Evolutionary conservation across 176 grass and related monocot species (phyloP), one percentile per base, ranked within the genome.

Genomic region (Oryza meridionalis): DNA sequence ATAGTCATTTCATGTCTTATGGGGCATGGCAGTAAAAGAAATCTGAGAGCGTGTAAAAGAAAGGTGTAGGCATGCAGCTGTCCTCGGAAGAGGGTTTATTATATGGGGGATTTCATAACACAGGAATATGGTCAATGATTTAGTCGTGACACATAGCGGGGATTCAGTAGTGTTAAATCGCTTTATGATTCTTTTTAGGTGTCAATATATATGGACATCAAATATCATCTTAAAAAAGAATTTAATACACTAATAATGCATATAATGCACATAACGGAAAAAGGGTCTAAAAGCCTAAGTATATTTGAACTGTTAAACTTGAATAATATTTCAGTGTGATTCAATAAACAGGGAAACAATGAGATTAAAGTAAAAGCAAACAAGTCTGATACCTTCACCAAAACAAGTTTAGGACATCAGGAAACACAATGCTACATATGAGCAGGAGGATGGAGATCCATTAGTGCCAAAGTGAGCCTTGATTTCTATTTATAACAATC

Each of bases 31-130:
- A 66, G 44, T 64, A 12, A 64, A 53, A 70, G 27, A 70, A 53
- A 59, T 65, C 25, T 15, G 43, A 22, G 68, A 77, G 40, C 24
- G 10, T 24, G 4, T 45, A 51, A 7, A 64, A 77, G 14, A 67
- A 42, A 17, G n/a, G 19, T 50, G 40, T 51, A 43, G 9, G 42
- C 42, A 43, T 43, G 42, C 42, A 51, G 17, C 4, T 21, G 7
- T 33, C 31, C 69, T 81, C 19, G 33, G 63, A 69, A 42, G 53
- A 77, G 73, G 44, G 51, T 82, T 72, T 17, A 74, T 72, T 62
- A 24, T 83, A 65, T 9, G 42, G 9, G 42, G 9, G 42, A 43
- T 43, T 43, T 43, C 45, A 38, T 4, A 3, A 29, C 47, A 49
- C 11, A 71, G 38, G 24, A 73, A 15, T 72, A 38, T 38, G 69